These are phyloP conservation scores for Coprinopsis strossmayeri DNA, from an alignment of 768 basidiomycete genomes.

Conservation along the genomic window DNA sequence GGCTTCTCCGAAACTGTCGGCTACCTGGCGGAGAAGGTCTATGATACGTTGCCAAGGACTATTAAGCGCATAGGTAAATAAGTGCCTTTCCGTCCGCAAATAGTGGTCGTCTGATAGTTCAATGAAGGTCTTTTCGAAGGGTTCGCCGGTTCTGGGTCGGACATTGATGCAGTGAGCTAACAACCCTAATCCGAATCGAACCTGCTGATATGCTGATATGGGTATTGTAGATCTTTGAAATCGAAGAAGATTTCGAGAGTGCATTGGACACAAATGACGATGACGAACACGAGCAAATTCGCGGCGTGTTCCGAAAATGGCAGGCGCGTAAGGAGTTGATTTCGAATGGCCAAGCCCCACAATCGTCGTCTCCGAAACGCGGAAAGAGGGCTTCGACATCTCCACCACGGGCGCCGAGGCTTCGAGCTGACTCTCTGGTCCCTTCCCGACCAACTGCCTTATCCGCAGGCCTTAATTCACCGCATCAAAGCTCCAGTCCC, in stretches of 20 bases:
- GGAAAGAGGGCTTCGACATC: conserved; percentile 1
- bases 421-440: conserved; percentile 38
- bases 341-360: background rate
- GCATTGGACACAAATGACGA: conserved; percentile 46
- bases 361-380: background rate
- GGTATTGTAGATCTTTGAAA: conserved; percentile 81
- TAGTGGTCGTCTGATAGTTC: background rate
- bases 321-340: background rate
- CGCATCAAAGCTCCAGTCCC: conserved; percentile 45
- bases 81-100: background rate
- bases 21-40: conserved; percentile 58
- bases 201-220: too few relatives aligned
- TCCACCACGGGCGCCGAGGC: conserved; percentile 24
- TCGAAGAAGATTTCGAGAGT: conserved; percentile 61
- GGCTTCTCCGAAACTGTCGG: conserved; percentile 70
- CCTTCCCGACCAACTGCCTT: conserved; percentile 28
- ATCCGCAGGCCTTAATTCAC: background rate
- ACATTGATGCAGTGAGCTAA: conserved; percentile 74
- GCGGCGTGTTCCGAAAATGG: background rate
- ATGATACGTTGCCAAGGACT: conserved; percentile 71
- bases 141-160: conserved; percentile 60
- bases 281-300: conserved; percentile 15
- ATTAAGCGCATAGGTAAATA: conserved; percentile 68
- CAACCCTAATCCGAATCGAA: too few relatives aligned
- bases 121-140: conserved; percentile 71